These are phyloP conservation scores for Ustulina deusta DNA, from an alignment of 2,329 filamentous ascomycete genomes.

Conservation along the genomic window DNA sequence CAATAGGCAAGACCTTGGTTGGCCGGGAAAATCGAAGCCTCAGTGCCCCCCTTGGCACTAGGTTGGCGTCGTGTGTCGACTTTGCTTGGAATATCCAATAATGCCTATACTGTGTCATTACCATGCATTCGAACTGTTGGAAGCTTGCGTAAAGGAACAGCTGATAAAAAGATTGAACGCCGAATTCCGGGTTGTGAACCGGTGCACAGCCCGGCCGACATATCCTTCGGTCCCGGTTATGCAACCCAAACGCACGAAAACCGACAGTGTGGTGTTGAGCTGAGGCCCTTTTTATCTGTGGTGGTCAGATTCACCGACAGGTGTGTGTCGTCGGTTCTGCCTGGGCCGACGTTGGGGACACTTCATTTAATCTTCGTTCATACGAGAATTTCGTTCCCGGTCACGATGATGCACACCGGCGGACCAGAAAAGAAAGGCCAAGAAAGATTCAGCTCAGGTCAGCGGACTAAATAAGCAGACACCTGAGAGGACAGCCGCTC, in stretches of 20 bases:
- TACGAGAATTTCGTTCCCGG: slow-evolving; percentile 1
- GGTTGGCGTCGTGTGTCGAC: neutral
- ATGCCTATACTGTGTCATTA: neutral
- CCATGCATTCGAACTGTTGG: neutral
- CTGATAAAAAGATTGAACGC: neutral
- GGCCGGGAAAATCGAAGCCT: slow-evolving; percentile 13
- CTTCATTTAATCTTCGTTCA: neutral
- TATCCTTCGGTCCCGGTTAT: slow-evolving; percentile 29
- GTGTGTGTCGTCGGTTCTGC: neutral
- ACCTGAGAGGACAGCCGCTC: neutral
- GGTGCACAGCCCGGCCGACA: neutral
- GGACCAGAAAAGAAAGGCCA: slow-evolving; percentile 12
- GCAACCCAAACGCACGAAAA: slow-evolving; percentile 10
- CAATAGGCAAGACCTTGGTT: neutral
- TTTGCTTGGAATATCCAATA: slow-evolving; percentile 6
- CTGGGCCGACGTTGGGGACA: neutral
- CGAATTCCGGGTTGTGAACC: neutral
- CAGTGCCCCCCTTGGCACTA: neutral
- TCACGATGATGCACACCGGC: slow-evolving; percentile 2
- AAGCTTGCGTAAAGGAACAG: neutral
- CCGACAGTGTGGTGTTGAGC: slow-evolving; percentile 2
- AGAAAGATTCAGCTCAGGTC: slow-evolving; percentile 1
- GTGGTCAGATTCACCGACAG: neutral
- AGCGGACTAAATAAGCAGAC: slow-evolving; percentile 12
- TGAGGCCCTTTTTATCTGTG: neutral